Evolutionary conservation across 192 early-diverging fungal species (phyloP), one percentile per base, ranked within the genome.

Genomic region (Coemansia sp.): DNA sequence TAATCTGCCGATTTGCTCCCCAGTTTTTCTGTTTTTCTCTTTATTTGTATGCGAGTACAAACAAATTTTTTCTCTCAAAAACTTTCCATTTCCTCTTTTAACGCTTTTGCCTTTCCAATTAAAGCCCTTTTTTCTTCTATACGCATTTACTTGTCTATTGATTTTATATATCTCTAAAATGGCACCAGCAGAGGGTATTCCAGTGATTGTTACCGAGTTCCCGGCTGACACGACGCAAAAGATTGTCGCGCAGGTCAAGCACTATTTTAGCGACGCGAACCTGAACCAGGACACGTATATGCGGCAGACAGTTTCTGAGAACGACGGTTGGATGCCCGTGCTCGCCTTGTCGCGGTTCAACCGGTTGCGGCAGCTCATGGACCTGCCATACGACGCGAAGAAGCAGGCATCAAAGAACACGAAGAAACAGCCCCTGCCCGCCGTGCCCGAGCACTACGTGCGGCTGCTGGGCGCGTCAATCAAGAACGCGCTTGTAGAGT

Each of bases 221-320:
- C 25, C 61, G 14, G 48, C 60, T 17, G 67, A 74, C 24, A 61
- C 51, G 0, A 65, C 76, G 17, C 58, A 58, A 12, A 66, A 66
- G 63, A 48, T 79, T 0, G 71, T 79, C 8, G 18, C 52, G 8
- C 78, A 81, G 47, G 64, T 81, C 46, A 81, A 81, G 78, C 70
- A 81, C 70, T 81, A 81, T 60, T 72, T 81, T 60, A 68, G 69
- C 70, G 70, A 81, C 18, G 78, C 69, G 15, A 81, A 72, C 70
- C 56, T 81, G 60, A 81, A 67, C 66, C 78, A 75, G 66, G 78
- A 81, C 60, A 47, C 49, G 31, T 81, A 59, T 46, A 75, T 81
- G 73, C 66, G 73, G 60, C 68, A 76, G 58, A 56, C 50, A 14
- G 55, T 76, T 3, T 44, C 38, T 15, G 56, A 54, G 50, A 58